A percentile compares a stretch with the other conserved stretches of the same genome.
Evolutionary conservation across 2,329 filamentous ascomycete species (phyloP).

Genomic region (Penicillium glabrum): DNA sequence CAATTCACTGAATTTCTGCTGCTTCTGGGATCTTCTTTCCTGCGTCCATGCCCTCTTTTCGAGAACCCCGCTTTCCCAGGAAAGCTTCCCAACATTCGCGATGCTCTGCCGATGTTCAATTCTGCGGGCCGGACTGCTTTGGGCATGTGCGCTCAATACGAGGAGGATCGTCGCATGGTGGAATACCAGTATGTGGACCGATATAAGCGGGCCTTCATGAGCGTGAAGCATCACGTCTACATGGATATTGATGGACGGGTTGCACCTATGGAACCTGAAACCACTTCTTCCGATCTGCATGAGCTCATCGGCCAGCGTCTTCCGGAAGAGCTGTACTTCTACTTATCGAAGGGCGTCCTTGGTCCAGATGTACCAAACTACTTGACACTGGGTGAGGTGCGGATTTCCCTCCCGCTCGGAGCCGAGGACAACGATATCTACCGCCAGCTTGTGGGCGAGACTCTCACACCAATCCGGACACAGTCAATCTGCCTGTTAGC

Average conservation of each 20-base stretch:
- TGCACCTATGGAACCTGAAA: slow-evolving; percentile 69
- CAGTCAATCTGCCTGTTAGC: slow-evolving; percentile 76
- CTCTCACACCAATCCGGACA: slow-evolving; percentile 72
- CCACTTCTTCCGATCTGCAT: slow-evolving; percentile 78
- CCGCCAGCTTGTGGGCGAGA: slow-evolving; percentile 71
- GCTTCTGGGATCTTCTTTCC: slow-evolving; percentile 77
- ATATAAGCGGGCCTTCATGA: slow-evolving; percentile 82
- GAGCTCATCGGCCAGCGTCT: slow-evolving; percentile 88
- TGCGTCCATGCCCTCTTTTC: slow-evolving; percentile 76
- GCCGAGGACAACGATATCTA: slow-evolving; percentile 79
- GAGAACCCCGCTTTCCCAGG: slow-evolving; percentile 59
- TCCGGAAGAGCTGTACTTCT: slow-evolving; percentile 86
- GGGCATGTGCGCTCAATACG: slow-evolving; percentile 72
- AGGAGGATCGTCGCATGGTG: slow-evolving; percentile 72
- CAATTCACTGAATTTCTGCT: slow-evolving; percentile 82
- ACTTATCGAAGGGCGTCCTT: slow-evolving; percentile 80
- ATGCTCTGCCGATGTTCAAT: slow-evolving; percentile 76
- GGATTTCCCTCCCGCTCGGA: slow-evolving; percentile 81
- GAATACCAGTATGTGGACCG: slow-evolving; percentile 78
- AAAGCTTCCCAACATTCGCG: slow-evolving; percentile 63
- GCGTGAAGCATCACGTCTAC: slow-evolving; percentile 83
- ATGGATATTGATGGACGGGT: slow-evolving; percentile 76
- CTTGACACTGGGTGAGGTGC: slow-evolving; percentile 75
- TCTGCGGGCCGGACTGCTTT: slow-evolving; percentile 66
- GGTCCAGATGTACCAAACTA: slow-evolving; percentile 76